Conservation (phyloP, 345 rosid species). For the Corymbia maculata region DNA sequence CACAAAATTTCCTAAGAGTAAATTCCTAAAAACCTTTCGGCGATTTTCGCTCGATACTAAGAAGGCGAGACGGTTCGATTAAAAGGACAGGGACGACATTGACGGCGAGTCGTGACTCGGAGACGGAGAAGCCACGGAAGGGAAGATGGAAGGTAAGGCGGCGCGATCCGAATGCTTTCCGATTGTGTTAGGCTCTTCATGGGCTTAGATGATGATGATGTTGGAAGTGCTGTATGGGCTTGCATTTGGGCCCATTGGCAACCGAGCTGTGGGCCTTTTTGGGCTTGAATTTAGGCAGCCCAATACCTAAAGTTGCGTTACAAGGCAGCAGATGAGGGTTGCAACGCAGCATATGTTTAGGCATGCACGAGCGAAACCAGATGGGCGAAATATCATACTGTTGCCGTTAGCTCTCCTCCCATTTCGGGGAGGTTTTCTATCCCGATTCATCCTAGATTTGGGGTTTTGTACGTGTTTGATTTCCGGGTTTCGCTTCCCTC, state of each 20-base stretch:
- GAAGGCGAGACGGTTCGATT: not conserved
- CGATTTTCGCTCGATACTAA: not conserved
- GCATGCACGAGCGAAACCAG: not conserved
- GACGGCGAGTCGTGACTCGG: not conserved
- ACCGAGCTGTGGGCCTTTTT: not conserved
- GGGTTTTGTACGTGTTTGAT: not conserved
- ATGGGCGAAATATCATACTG: no score
- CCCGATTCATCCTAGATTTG: not conserved
- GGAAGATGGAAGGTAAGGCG: not conserved
- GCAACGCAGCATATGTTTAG: not conserved
- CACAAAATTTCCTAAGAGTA: not conserved
- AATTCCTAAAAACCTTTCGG: not conserved
- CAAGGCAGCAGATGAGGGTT: not conserved
- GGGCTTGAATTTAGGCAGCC: not conserved
- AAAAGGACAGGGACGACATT: not conserved
- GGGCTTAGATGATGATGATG: not conserved
- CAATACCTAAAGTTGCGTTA: not conserved
- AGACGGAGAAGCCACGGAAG: not conserved
- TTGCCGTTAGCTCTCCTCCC: not conserved
- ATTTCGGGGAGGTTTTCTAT: not conserved
- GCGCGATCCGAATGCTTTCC: not conserved
- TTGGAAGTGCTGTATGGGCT: not conserved
- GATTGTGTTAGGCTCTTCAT: not conserved
- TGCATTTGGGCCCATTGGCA: not conserved
- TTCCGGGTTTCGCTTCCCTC: not conserved